Evolutionary conservation across 1,284 basidiomycete genomes (phyloP).

Genomic region (Ganoderma multipileum): DNA sequence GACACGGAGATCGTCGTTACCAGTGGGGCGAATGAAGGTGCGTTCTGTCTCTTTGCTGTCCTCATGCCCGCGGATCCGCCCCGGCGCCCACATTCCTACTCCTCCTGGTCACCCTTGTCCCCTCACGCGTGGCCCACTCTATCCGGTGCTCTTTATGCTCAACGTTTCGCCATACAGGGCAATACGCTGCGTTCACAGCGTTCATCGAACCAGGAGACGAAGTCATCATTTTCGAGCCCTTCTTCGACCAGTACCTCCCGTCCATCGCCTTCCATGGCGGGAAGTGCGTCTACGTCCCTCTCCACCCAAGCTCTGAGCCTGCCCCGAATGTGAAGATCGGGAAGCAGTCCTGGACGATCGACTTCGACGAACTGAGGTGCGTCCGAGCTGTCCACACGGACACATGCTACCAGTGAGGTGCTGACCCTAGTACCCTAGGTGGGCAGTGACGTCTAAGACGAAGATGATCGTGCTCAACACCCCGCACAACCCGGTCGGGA

Average conservation of each 20-base stretch:
- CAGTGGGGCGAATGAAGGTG: constrained; percentile 94
- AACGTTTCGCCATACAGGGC: constrained; percentile 55
- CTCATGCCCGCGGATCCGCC: neutral
- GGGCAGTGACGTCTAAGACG: constrained; percentile 83
- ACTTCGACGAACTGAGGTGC: constrained; percentile 84
- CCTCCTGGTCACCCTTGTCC: neutral
- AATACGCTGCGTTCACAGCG: constrained; percentile 88
- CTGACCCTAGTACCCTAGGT: constrained; percentile 46
- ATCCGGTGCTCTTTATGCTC: no score
- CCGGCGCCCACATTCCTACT: neutral
- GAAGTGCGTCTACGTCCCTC: constrained; percentile 91
- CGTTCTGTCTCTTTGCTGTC: constrained; percentile 25
- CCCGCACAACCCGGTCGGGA: constrained; percentile 95
- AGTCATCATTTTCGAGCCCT: constrained; percentile 97
- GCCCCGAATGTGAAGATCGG: constrained; percentile 57
- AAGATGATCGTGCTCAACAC: constrained; percentile 96
- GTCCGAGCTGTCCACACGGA: constrained; percentile 22
- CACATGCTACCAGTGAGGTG: neutral
- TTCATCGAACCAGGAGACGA: constrained; percentile 92
- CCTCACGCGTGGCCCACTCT: no score
- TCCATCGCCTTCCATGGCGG: constrained; percentile 93
- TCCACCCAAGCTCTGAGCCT: constrained; percentile 76
- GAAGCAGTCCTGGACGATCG: constrained; percentile 85
- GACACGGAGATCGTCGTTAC: constrained; percentile 68
- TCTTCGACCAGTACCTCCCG: constrained; percentile 96